Evolutionary conservation across 2,329 filamentous ascomycete species (phyloP).

Genomic region (Macroventuria anomochaeta): DNA sequence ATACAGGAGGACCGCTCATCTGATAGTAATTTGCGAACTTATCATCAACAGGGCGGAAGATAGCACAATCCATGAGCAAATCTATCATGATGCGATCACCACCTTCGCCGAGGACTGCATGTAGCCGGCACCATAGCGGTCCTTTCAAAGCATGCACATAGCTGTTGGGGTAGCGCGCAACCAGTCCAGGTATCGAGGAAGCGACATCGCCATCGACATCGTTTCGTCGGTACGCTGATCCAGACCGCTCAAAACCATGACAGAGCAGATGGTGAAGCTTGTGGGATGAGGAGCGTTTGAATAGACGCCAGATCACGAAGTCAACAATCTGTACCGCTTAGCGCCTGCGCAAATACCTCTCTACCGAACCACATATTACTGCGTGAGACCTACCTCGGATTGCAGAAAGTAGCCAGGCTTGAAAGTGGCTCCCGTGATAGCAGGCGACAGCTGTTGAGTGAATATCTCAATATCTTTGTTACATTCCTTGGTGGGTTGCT

Average conservation of each 20-base stretch:
- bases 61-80: slow-evolving; percentile 75
- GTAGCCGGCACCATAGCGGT: slow-evolving; percentile 75
- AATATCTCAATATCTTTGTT: slow-evolving; percentile 53
- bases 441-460: slow-evolving; percentile 52
- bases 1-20: slow-evolving; percentile 72
- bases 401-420: slow-evolving; percentile 48
- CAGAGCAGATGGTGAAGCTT: slow-evolving; percentile 79
- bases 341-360: slow-evolving; percentile 6
- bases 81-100: slow-evolving; percentile 80
- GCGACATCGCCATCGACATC: slow-evolving; percentile 43
- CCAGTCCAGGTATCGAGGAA: slow-evolving; percentile 69
- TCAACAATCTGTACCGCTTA: slow-evolving; percentile 54
- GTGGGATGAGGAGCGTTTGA: slow-evolving; percentile 62
- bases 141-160: slow-evolving; percentile 73
- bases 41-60: slow-evolving; percentile 71
- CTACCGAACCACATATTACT: neutral
- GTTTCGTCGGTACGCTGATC: slow-evolving; percentile 33
- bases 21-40: slow-evolving; percentile 75
- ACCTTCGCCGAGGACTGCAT: slow-evolving; percentile 74
- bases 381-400: slow-evolving; percentile 50
- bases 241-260: slow-evolving; percentile 74
- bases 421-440: slow-evolving; percentile 37
- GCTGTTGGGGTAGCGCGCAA: slow-evolving; percentile 69
- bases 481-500: slow-evolving; percentile 51
- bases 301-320: slow-evolving; percentile 73